These are phyloP conservation scores for Podila clonocystis DNA, from an alignment of 192 early-diverging fungal species.

Conservation along the genomic window DNA sequence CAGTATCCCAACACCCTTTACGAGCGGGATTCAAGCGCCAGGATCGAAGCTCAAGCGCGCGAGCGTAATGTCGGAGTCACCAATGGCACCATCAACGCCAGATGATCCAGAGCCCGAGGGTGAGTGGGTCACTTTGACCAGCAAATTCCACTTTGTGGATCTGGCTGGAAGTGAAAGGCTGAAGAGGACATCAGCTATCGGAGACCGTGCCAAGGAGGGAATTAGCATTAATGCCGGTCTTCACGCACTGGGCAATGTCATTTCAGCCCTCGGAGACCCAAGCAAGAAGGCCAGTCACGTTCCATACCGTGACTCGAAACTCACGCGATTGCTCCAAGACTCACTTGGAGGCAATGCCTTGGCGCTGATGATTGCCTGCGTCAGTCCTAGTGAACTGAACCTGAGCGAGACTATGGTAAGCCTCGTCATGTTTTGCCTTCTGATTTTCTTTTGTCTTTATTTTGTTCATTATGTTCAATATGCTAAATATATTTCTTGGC, in stretches of 20 bases:
- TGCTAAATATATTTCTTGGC: neutral
- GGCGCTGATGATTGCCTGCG: slow-evolving; percentile 97
- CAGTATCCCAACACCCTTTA: slow-evolving; percentile 35
- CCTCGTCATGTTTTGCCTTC: neutral
- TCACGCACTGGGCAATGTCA: slow-evolving; percentile 96
- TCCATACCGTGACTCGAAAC: slow-evolving; percentile 97
- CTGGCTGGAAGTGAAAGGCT: slow-evolving; percentile 96
- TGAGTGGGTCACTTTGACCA: slow-evolving; percentile 71
- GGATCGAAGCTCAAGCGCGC: slow-evolving; percentile 44
- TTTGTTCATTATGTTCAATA: neutral
- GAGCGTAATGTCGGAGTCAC: slow-evolving; percentile 23
- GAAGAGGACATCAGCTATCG: slow-evolving; percentile 92
- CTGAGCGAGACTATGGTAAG: slow-evolving; percentile 82
- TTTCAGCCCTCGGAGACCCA: slow-evolving; percentile 93
- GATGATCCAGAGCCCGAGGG: slow-evolving; percentile 52
- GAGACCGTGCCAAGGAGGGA: slow-evolving; percentile 94
- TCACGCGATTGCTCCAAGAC: slow-evolving; percentile 97
- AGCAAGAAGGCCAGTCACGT: slow-evolving; percentile 74
- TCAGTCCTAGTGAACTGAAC: slow-evolving; percentile 87
- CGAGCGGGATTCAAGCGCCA: slow-evolving; percentile 38
- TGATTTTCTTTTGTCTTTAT: slow-evolving; percentile 1
- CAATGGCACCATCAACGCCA: neutral
- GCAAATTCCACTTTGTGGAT: slow-evolving; percentile 99
- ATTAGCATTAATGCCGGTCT: slow-evolving; percentile 98
- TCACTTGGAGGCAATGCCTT: slow-evolving; percentile 94